Conservation (phyloP, 2,329 filamentous ascomycete genomes). For the Colletotrichum acutatum region DNA sequence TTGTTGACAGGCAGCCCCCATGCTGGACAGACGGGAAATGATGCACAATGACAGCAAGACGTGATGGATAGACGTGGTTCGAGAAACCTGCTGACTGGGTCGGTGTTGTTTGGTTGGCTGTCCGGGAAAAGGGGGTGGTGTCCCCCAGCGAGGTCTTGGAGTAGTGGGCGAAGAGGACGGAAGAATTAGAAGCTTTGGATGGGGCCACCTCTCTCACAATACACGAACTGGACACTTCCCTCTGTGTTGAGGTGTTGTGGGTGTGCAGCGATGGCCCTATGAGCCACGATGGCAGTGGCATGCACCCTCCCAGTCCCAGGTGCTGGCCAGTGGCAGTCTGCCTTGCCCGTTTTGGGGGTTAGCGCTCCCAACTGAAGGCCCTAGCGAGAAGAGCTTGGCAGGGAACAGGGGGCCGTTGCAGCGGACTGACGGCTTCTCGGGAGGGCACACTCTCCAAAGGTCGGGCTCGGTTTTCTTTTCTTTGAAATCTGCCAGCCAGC, state of each 20-base stretch:
- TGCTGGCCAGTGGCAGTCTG: constrained; percentile 1
- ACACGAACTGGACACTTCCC: not conserved
- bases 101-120: constrained; percentile 19
- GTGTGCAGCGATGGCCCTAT: not conserved
- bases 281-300: constrained; percentile 9
- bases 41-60: constrained; percentile 27
- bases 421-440: not conserved
- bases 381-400: constrained; percentile 11
- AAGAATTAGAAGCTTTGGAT: not conserved
- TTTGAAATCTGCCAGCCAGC: not conserved
- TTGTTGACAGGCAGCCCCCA: not conserved
- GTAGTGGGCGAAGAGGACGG: constrained; percentile 3
- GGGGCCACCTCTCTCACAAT: not conserved
- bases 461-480: not conserved
- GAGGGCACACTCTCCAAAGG: constrained; percentile 17
- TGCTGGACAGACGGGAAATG: not conserved
- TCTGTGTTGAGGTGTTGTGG: too few species aligned
- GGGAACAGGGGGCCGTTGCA: constrained; percentile 22
- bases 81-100: constrained; percentile 22
- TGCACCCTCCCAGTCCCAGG: not conserved
- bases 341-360: constrained; percentile 15
- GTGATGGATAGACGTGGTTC: constrained; percentile 14
- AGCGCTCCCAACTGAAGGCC: not conserved
- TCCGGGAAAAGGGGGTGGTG: constrained; percentile 6
- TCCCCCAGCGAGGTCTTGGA: not conserved